Evolutionary conservation across 2,329 filamentous ascomycete species (phyloP), one percentile per base, ranked within the genome.

Genomic region (Trichophaea hybrida): DNA sequence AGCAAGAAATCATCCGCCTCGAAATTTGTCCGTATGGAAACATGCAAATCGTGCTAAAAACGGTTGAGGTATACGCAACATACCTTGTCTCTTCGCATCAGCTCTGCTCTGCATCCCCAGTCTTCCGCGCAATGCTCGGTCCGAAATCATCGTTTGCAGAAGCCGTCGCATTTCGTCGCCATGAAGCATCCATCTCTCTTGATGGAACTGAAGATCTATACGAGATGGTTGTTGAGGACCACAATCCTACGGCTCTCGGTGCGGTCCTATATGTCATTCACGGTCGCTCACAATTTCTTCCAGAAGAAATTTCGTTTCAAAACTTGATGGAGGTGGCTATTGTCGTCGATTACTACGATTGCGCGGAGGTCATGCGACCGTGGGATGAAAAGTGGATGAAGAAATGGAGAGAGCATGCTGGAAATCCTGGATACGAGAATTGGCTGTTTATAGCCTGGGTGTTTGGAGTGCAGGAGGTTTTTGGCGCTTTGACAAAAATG

Each of bases 261-360:
- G 40, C 64, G 1, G 46, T 62, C 8, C 24, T 62, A 2, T 50
- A 59, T 8, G 48, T 57, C 2, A 34, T 64, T 1, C 63, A 64
- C 40, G 15, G 56, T 10, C 55, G 58, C 31, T 31, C 59, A 0
- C n/a, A 40, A 8, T 54, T 59, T 4, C 48, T 68, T 8, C 63
- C 66, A 3, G 50, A 32, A 0, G 33, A 34, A 4, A 48, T 68
- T 2, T 48, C 50, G 0, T 43, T 64, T 12, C 15, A 24, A 7
- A n/a, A 60, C 4, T 34, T 69, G 15, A 62, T 62, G 31, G 43
- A 67, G 15, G 58, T 68, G 32, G 68, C 68, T 1, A 40, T 67
- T 2, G 33, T 66, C 4, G 66, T 62, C 46, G 64, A 70, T 53
- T 69, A 69, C 10, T 69, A 70, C 57, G 56, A 65, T 8, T 69